A percentile compares a stretch with the other conserved stretches of the same genome.
phyloP scores from a whole-genome alignment of 208 protist genomes.

The Leishmania lainsoni region DNA sequence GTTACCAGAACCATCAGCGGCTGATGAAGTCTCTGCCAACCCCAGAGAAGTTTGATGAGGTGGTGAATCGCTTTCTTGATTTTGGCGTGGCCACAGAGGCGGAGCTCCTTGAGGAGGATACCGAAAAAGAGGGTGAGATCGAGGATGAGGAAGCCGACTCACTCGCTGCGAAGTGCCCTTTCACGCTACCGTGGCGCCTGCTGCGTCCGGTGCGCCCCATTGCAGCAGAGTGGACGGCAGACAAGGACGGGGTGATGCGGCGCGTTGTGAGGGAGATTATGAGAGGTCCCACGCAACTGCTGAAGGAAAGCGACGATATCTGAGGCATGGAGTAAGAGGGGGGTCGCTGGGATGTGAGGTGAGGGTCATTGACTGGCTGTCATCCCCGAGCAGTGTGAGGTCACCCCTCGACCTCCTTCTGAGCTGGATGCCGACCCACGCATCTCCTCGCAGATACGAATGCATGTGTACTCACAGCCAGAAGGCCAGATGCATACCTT shows the following conservation, averaged over 20 bases:
- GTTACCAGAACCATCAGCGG: conserved; percentile 42
- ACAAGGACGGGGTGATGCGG: conserved; percentile 27
- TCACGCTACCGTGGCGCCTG: conserved; percentile 25
- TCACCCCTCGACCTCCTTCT: background rate
- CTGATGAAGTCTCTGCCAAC: conserved; percentile 26
- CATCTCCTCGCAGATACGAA: background rate
- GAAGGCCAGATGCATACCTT: background rate
- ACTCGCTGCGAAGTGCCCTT: background rate
- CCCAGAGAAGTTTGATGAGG: conserved; percentile 41
- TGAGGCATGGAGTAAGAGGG: background rate
- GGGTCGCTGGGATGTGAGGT: background rate
- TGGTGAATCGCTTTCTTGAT: conserved; percentile 34
- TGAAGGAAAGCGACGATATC: conserved; percentile 12
- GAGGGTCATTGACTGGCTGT: background rate
- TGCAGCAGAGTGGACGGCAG: conserved; percentile 18
- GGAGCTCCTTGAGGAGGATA: conserved; percentile 8
- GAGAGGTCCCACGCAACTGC: conserved; percentile 12
- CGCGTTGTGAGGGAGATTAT: conserved; percentile 29
- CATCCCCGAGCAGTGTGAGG: background rate
- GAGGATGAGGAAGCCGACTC: conserved; percentile 6
- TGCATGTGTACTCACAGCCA: background rate
- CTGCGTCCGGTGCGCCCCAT: conserved; percentile 24
- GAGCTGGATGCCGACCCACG: background rate
- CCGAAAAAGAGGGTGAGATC: background rate
- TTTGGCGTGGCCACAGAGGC: conserved; percentile 26